phyloP scores from a whole-genome alignment of 2,329 filamentous ascomycete species.

The Eurotiales sp. region DNA sequence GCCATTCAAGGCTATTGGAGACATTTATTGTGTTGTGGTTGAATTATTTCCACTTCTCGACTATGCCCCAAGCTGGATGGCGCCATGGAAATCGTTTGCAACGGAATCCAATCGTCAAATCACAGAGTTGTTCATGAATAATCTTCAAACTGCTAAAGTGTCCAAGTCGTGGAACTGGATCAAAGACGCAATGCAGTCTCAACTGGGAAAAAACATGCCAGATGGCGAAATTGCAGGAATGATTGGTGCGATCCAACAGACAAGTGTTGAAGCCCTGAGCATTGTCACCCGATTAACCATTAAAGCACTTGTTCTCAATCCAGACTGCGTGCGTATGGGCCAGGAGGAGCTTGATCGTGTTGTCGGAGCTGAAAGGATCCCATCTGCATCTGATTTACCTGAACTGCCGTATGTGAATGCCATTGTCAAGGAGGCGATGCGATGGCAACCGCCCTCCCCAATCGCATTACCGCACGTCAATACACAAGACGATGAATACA shows the following conservation, averaged over 20 bases:
- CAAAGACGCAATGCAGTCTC: conserved; percentile 16
- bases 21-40: conserved; percentile 24
- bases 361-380: conserved; percentile 25
- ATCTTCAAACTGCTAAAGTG: conserved; percentile 18
- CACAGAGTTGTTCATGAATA: conserved; percentile 7
- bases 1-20: conserved; percentile 5
- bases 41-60: conserved; percentile 44
- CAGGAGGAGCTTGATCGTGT: conserved; percentile 31
- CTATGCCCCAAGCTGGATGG: conserved; percentile 39
- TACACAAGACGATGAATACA: conserved; percentile 54
- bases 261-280: conserved; percentile 47
- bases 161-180: conserved; percentile 25
- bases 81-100: conserved; percentile 39
- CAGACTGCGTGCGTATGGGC: conserved; percentile 34
- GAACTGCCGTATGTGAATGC: conserved; percentile 28
- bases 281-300: conserved; percentile 43
- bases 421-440: conserved; percentile 27
- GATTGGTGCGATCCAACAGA: conserved; percentile 44
- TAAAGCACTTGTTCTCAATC: conserved; percentile 33
- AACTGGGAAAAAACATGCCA: conserved; percentile 34
- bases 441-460: conserved; percentile 39
- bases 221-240: conserved; percentile 44
- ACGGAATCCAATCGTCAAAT: background rate
- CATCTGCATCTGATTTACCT: conserved; percentile 25
- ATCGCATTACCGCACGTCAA: conserved; percentile 46